Percentiles rank a stretch among this genome's conserved stretches.
phyloP scores from a whole-genome alignment of 1,139 yeast species.

The Wickerhamomyces sp. region DNA sequence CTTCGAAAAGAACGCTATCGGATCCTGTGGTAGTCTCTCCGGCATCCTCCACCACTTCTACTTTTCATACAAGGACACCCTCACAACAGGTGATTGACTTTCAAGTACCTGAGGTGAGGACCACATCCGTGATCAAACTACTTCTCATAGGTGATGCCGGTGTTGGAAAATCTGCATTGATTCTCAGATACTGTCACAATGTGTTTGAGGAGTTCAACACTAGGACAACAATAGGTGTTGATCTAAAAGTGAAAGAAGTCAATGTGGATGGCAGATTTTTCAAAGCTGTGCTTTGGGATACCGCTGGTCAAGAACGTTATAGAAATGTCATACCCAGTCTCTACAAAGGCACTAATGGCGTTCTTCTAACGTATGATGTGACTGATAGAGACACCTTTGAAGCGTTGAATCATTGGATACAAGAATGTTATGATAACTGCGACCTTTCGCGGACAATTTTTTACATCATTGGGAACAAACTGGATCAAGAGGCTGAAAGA shows the following conservation, averaged over 20 bases:
- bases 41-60: constrained; percentile 13
- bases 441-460: constrained; percentile 27
- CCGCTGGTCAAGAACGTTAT: constrained; percentile 63
- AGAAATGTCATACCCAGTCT: constrained; percentile 52
- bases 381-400: constrained; percentile 48
- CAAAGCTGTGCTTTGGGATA: constrained; percentile 51
- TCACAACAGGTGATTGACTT: constrained; percentile 1
- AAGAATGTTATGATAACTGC: constrained; percentile 33
- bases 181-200: constrained; percentile 35
- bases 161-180: constrained; percentile 39
- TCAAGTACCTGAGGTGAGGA: constrained; percentile 11
- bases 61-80: neutral
- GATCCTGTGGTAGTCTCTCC: constrained; percentile 10
- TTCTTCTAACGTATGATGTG: constrained; percentile 58
- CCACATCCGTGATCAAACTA: constrained; percentile 29
- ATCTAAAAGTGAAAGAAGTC: constrained; percentile 55
- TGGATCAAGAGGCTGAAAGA: constrained; percentile 26
- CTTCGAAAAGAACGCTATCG: constrained; percentile 10
- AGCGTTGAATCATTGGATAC: constrained; percentile 40
- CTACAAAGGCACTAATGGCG: constrained; percentile 60
- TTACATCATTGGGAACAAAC: constrained; percentile 39
- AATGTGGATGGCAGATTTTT: constrained; percentile 55
- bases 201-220: constrained; percentile 21
- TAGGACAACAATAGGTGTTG: constrained; percentile 55
- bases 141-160: constrained; percentile 37